Evolutionary conservation across 1,139 yeast genomes (phyloP), one percentile per base, ranked within the genome.

Genomic region (Geotrichum candidum): DNA sequence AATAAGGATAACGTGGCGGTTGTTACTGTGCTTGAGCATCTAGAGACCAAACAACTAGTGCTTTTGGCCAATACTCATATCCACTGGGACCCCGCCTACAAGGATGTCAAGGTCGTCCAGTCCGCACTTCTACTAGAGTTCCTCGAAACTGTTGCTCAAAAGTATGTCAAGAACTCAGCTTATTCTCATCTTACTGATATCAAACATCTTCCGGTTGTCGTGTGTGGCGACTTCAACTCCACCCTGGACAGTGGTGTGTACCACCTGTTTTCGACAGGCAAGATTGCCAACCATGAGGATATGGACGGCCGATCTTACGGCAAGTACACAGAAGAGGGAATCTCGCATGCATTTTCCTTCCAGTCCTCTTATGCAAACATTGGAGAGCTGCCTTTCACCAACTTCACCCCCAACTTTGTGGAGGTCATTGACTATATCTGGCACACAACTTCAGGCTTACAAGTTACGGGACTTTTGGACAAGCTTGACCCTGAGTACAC

Each of bases 51-150:
- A 11, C 90, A 87, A 72, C 82, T 83, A 66, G 77, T 94, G 58
- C 80, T 90, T 67, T 80, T 90, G 54, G 91, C 88, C 2, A 94
- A 92, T 70, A 62, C 99, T 0, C 99, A 95, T 80, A 84, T 94
- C 74, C 97, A 92, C 74, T 95, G 99, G 98, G 98, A 94, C 77
- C 99, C 99, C 10, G 91, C 90, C 57, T 90, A 86, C 73, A 90
- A 90, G 73, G 99, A 95, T 77, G 99, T 95, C 64, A 95, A 95
- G 76, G 92, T 97, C 9, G 87, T 95, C 76, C 99, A 95, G 78
- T 94, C 90, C 61, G 97, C 97, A 56, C 87, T 94, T 56, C 78
- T 95, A 66, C 78, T 95, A 72, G 98, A 94, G 72, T 97, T 94
- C 74, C 77, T 94, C 70, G 95, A 90, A 72, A 77, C 77, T 1